Conservation (phyloP, 257 asterid genomes). For the Ballota nigra region DNA sequence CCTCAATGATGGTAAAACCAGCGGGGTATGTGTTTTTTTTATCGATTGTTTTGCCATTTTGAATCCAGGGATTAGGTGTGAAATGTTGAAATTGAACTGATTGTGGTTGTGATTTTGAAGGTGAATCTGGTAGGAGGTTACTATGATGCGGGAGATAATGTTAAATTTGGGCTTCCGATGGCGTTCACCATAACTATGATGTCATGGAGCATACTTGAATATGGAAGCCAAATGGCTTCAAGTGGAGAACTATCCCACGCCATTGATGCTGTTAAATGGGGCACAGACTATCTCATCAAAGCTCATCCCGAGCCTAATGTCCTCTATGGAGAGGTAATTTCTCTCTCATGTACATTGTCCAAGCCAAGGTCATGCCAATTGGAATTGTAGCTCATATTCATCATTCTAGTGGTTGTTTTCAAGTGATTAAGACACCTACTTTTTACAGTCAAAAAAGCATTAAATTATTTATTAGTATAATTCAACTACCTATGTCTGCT, state of each 20-base stretch:
- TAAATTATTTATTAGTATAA: conserved; percentile 16
- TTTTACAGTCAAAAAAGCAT: not conserved
- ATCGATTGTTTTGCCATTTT: not conserved
- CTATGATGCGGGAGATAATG: conserved; percentile 98
- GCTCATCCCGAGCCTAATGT: conserved; percentile 89
- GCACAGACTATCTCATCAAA: conserved; percentile 92
- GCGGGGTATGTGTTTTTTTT: conserved; percentile 50
- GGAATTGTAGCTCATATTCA: not conserved
- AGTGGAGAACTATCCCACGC: conserved; percentile 84
- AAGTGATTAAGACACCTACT: conserved; percentile 12
- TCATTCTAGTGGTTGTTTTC: conserved; percentile 11
- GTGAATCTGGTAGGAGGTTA: conserved; percentile 98
- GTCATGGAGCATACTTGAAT: conserved; percentile 92
- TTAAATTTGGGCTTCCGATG: conserved; percentile 94
- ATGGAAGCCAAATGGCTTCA: conserved; percentile 70
- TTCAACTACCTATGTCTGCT: not conserved
- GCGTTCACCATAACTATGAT: conserved; percentile 93
- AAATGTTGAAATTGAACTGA: not conserved
- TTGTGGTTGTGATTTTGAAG: conserved; percentile 31
- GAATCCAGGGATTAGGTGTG: not conserved
- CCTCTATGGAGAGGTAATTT: conserved; percentile 83
- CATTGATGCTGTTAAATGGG: conserved; percentile 92
- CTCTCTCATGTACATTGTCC: not conserved
- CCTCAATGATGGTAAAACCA: conserved; percentile 75
- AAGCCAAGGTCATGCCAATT: too few relatives aligned